These are phyloP conservation scores for Citrus sp. DNA, from an alignment of 345 rosid genomes.

Conservation along the genomic window DNA sequence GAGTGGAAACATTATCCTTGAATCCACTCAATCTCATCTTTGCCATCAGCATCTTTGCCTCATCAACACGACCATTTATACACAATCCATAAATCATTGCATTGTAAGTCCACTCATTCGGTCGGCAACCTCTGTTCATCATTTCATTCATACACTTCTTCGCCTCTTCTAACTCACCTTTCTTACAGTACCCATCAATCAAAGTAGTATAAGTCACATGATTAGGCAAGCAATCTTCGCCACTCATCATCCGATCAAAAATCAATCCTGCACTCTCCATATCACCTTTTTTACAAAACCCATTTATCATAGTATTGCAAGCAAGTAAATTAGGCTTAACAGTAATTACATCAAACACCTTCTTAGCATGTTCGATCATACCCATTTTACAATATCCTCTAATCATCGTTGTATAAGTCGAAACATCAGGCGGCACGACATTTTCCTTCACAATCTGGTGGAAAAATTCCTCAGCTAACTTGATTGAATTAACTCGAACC, in stretches of 20 bases:
- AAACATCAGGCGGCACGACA: constrained; percentile 28
- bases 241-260: constrained; percentile 13
- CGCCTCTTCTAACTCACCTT: constrained; percentile 37
- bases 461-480: constrained; percentile 25
- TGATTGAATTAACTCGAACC: constrained; percentile 19
- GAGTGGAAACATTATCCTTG: constrained; percentile 33
- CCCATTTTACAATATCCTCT: constrained; percentile 31
- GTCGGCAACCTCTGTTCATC: constrained; percentile 25
- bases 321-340: constrained; percentile 29
- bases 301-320: constrained; percentile 39
- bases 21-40: constrained; percentile 40
- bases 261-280: constrained; percentile 25
- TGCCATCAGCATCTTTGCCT: constrained; percentile 30
- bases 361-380: constrained; percentile 30
- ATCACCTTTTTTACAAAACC: constrained; percentile 38
- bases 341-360: constrained; percentile 45
- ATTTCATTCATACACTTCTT: constrained; percentile 27
- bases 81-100: constrained; percentile 41
- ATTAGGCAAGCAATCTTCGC: constrained; percentile 24
- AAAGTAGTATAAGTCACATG: constrained; percentile 33
- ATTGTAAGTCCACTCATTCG: constrained; percentile 36
- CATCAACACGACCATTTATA: constrained; percentile 29
- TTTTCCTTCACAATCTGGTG: constrained; percentile 19
- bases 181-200: constrained; percentile 42
- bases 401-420: constrained; percentile 36